Evolutionary conservation across 257 asterid species (phyloP).

Genomic region (Nicotiana tomentosiformis): DNA sequence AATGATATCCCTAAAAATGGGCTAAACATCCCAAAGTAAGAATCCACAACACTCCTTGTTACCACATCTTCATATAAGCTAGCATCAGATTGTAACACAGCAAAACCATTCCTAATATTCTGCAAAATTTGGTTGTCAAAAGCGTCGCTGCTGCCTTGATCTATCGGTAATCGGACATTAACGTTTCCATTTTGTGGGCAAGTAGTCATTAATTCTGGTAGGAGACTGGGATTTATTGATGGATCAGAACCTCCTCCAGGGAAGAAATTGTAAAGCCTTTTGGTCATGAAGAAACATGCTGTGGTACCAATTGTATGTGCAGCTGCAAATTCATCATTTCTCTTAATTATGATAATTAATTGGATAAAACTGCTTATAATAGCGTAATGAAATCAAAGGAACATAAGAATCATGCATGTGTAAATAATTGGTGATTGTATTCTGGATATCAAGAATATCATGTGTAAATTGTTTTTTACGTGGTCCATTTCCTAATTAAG

Average conservation of each 20-base stretch:
- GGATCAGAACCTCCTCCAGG: slow-evolving; percentile 60
- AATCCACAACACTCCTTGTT: slow-evolving; percentile 56
- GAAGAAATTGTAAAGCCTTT: slow-evolving; percentile 58
- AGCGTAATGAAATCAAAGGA: background rate
- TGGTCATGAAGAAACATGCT: slow-evolving; percentile 88
- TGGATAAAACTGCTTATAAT: background rate
- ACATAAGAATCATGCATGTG: background rate
- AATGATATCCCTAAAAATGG: slow-evolving; percentile 48
- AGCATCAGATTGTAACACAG: slow-evolving; percentile 73
- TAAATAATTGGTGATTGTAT: too few relatives aligned
- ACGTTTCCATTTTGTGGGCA: slow-evolving; percentile 54
- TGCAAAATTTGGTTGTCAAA: slow-evolving; percentile 55
- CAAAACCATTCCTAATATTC: slow-evolving; percentile 60
- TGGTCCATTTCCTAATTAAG: background rate
- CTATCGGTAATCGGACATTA: slow-evolving; percentile 52
- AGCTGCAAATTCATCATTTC: slow-evolving; percentile 24
- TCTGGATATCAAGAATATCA: too few relatives aligned
- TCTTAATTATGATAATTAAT: too few relatives aligned
- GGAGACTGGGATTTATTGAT: slow-evolving; percentile 46
- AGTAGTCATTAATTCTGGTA: slow-evolving; percentile 45
- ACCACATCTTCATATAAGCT: slow-evolving; percentile 47
- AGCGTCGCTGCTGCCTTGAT: slow-evolving; percentile 36
- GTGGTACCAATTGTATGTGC: slow-evolving; percentile 88
- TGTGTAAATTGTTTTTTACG: background rate
- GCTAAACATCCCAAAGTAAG: slow-evolving; percentile 43